Conservation (phyloP, 2,329 filamentous ascomycete species). For the Xylariaceae sp. region DNA sequence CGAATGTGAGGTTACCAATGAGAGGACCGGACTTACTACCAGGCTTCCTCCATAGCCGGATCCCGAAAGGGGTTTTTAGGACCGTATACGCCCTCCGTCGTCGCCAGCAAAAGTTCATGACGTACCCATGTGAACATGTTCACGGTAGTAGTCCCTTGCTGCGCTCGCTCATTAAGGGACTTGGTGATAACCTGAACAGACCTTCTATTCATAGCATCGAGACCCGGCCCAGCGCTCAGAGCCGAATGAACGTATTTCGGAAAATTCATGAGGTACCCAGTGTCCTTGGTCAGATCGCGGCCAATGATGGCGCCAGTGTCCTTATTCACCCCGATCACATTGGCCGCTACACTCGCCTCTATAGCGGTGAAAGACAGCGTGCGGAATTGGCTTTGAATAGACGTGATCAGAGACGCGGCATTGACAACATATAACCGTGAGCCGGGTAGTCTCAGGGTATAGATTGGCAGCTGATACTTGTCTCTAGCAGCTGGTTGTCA, state of each 20-base stretch:
- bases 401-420: not conserved
- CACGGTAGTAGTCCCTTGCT: not conserved
- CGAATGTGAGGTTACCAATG: not conserved
- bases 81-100: conserved; percentile 21
- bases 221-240: conserved; percentile 12
- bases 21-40: conserved; percentile 17
- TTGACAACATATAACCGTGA: conserved; percentile 8
- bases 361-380: conserved; percentile 9
- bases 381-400: not conserved
- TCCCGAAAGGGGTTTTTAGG: conserved; percentile 22
- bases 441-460: conserved; percentile 8
- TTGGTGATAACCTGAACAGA: conserved; percentile 13
- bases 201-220: conserved; percentile 20
- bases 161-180: conserved; percentile 7
- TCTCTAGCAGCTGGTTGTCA: too few relatives aligned
- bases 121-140: conserved; percentile 10
- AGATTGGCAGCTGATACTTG: not conserved
- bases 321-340: conserved; percentile 5
- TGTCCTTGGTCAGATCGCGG: conserved; percentile 3
- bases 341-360: not conserved
- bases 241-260: conserved; percentile 14
- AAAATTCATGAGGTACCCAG: conserved; percentile 18
- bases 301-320: conserved; percentile 7
- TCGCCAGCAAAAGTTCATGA: conserved; percentile 18
- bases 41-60: conserved; percentile 17